Conservation (phyloP, 192 early-diverging fungal species). For the Coemansia sp. region DNA sequence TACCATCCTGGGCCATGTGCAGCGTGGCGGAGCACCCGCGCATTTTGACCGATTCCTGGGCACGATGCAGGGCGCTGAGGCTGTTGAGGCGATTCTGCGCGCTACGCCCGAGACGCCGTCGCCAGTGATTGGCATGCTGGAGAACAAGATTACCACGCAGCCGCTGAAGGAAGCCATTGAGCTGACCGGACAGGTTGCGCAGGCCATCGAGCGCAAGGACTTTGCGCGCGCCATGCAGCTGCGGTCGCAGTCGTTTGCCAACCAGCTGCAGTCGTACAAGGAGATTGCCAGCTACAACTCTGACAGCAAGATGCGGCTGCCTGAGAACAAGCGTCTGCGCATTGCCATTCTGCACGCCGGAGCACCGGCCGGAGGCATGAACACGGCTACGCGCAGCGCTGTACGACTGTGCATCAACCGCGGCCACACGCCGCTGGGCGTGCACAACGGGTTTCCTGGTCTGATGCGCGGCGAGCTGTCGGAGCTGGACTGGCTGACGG, state of each 20-base stretch:
- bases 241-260: conserved; percentile 81
- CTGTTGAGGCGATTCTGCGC: conserved; percentile 88
- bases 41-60: conserved; percentile 91
- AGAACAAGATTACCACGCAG: conserved; percentile 83
- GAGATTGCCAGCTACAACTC: conserved; percentile 58
- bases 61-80: conserved; percentile 92
- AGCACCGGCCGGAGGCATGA: conserved; percentile 98
- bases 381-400: conserved; percentile 87
- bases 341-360: conserved; percentile 93
- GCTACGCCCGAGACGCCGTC: conserved; percentile 84
- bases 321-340: conserved; percentile 63
- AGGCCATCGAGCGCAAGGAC: conserved; percentile 78
- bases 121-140: conserved; percentile 89
- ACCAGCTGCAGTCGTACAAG: conserved; percentile 65
- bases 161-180: conserved; percentile 94
- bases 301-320: conserved; percentile 44
- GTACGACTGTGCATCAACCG: conserved; percentile 84
- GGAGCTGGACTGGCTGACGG: conserved; percentile 80
- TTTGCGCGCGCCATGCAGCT: conserved; percentile 89
- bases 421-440: conserved; percentile 84
- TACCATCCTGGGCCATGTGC: conserved; percentile 92
- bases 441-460: conserved; percentile 92
- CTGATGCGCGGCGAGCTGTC: conserved; percentile 78
- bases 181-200: conserved; percentile 83
- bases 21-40: conserved; percentile 89